Evolutionary conservation across 176 grass and related monocot species (phyloP).

Genomic region (Triticum aestivum): DNA sequence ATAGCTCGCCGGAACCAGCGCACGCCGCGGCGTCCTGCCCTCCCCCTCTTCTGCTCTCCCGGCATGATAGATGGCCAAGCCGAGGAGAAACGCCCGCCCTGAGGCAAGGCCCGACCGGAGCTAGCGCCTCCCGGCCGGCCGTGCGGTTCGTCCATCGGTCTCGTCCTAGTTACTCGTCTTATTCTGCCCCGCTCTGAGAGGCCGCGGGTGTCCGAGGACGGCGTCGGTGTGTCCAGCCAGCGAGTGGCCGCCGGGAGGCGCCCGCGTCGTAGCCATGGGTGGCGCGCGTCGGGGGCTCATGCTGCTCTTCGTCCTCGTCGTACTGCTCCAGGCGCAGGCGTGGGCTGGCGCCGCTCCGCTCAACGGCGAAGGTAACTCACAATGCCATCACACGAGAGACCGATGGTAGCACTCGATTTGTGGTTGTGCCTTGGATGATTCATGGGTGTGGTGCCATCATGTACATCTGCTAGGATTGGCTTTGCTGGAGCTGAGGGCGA

Average conservation of each 20-base stretch:
- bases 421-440: neutral
- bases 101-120: neutral
- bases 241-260: neutral
- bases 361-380: slow-evolving; percentile 39
- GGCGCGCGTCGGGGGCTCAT: slow-evolving; percentile 6
- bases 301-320: slow-evolving; percentile 29
- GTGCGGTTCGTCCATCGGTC: neutral
- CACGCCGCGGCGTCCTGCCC: neutral
- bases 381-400: neutral
- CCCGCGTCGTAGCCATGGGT: slow-evolving; percentile 34
- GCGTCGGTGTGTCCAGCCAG: neutral
- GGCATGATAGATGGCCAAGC: slow-evolving; percentile 2
- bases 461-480: slow-evolving; percentile 51
- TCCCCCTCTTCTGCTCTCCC: neutral
- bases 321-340: slow-evolving; percentile 15
- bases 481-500: slow-evolving; percentile 64
- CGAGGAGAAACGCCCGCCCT: neutral
- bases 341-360: neutral
- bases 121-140: slow-evolving; percentile 27
- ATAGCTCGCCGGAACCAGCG: slow-evolving; percentile 41
- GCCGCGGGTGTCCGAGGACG: neutral
- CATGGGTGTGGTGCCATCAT: neutral
- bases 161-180: neutral
- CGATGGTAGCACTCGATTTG: neutral
- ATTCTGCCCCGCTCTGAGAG: neutral